A percentile compares a stretch with the other conserved stretches of the same genome.
Conservation (phyloP, 73 alveolate species). For the Blepharisma stoltei region DNA sequence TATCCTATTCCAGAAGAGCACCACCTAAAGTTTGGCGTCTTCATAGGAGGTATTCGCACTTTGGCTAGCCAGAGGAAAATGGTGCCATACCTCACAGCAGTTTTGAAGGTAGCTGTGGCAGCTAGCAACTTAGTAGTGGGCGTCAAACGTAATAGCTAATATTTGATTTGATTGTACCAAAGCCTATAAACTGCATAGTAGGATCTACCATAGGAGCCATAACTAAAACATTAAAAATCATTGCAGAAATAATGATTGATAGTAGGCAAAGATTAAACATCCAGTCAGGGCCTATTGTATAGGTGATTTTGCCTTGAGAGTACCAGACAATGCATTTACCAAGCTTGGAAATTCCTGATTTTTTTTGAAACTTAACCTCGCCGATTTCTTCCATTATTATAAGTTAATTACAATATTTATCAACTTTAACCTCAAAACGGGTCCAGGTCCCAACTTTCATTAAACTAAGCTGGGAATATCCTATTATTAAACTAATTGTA, state of each 20-base stretch:
- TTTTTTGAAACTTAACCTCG: neutral
- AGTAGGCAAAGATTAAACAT: neutral
- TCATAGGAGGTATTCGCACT: too few species aligned
- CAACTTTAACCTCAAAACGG: neutral
- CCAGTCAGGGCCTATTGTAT: conserved; percentile 30
- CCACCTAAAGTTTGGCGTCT: too few species aligned
- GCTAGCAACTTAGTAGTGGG: too few species aligned
- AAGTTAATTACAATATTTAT: neutral
- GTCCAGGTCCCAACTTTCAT: neutral
- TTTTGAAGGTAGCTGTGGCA: too few species aligned
- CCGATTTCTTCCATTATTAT: neutral
- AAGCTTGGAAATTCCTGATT: neutral
- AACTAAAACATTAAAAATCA: neutral
- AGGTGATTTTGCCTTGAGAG: neutral
- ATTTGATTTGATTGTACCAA: neutral
- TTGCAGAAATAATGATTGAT: neutral
- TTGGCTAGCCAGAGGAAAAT: too few species aligned
- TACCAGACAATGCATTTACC: neutral
- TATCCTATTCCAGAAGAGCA: too few species aligned
- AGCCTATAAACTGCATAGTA: neutral
- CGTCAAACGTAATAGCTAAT: too few species aligned
- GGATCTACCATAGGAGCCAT: neutral
- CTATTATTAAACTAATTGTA: too few species aligned
- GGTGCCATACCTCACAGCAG: too few species aligned
- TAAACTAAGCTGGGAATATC: neutral